A percentile compares a stretch with the other conserved stretches of the same genome.
phyloP scores from a whole-genome alignment of 257 asterid genomes.

The Solanum chaucha region DNA sequence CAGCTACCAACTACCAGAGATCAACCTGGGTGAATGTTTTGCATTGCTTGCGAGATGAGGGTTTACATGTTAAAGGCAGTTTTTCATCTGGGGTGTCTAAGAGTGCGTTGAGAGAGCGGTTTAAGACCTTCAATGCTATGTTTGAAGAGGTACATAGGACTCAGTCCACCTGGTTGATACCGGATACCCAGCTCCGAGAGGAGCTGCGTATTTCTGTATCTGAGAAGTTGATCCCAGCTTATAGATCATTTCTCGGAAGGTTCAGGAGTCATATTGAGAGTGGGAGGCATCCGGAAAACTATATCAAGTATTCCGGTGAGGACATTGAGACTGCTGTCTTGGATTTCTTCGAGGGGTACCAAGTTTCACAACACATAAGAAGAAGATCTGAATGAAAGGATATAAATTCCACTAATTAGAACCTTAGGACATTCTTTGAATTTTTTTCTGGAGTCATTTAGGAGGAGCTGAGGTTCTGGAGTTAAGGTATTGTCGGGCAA shows the following conservation, averaged over 20 bases:
- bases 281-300: conserved; percentile 88
- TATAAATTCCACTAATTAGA: conserved; percentile 25
- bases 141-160: conserved; percentile 87
- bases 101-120: conserved; percentile 76
- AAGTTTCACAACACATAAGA: conserved; percentile 61
- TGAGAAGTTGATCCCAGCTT: conserved; percentile 68
- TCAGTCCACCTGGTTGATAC: conserved; percentile 78
- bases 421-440: conserved; percentile 59
- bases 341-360: conserved; percentile 81
- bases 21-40: conserved; percentile 75
- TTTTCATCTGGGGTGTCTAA: conserved; percentile 80
- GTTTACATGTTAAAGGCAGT: conserved; percentile 70
- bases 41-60: conserved; percentile 83
- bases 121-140: conserved; percentile 75
- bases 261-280: conserved; percentile 83
- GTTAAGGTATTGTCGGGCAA: conserved; percentile 6
- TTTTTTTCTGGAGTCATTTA: conserved; percentile 44
- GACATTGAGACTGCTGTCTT: conserved; percentile 77
- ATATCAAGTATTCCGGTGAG: conserved; percentile 81
- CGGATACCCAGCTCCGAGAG: conserved; percentile 80
- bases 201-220: conserved; percentile 82
- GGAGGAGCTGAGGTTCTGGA: conserved; percentile 36
- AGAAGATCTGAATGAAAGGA: conserved; percentile 45
- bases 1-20: conserved; percentile 69
- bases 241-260: conserved; percentile 79